A percentile compares a stretch with the other conserved stretches of the same genome.
Conservation (phyloP, 352 stramenopile species). For the Globisporangium recalcitrans region DNA sequence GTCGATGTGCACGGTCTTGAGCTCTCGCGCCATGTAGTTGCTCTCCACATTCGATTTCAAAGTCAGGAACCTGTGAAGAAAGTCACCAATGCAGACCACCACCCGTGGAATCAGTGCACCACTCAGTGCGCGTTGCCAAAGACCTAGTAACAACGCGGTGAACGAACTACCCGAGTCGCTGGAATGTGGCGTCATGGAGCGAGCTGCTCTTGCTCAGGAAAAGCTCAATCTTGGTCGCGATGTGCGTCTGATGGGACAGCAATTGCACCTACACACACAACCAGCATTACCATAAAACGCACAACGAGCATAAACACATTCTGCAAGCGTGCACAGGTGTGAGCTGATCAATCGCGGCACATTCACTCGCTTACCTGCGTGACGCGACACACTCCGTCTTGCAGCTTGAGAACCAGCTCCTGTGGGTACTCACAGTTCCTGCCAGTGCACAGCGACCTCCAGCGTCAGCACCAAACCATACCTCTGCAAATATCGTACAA, state of each 20-base stretch:
- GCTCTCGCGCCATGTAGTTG: conserved; percentile 84
- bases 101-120: not conserved
- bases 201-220: conserved; percentile 62
- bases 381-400: conserved; percentile 57
- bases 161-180: conserved; percentile 55
- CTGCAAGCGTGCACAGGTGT: not conserved
- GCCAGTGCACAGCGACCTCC: not conserved
- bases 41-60: conserved; percentile 83
- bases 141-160: not conserved
- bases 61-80: conserved; percentile 42
- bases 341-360: not conserved
- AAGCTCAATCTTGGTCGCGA: conserved; percentile 91
- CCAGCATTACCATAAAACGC: not conserved
- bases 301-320: not conserved
- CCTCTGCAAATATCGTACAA: not conserved
- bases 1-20: conserved; percentile 91
- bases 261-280: conserved; percentile 57
- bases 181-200: conserved; percentile 55
- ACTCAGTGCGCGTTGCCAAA: too few relatives aligned
- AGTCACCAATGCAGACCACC: not conserved
- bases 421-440: conserved; percentile 93
- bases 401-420: conserved; percentile 86
- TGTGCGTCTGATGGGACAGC: conserved; percentile 90
- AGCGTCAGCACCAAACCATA: not conserved
- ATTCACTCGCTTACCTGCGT: conserved; percentile 45